Evolutionary conservation across 2,329 filamentous ascomycete genomes (phyloP), one percentile per base, ranked within the genome.

Genomic region (Penicillium nordicum): DNA sequence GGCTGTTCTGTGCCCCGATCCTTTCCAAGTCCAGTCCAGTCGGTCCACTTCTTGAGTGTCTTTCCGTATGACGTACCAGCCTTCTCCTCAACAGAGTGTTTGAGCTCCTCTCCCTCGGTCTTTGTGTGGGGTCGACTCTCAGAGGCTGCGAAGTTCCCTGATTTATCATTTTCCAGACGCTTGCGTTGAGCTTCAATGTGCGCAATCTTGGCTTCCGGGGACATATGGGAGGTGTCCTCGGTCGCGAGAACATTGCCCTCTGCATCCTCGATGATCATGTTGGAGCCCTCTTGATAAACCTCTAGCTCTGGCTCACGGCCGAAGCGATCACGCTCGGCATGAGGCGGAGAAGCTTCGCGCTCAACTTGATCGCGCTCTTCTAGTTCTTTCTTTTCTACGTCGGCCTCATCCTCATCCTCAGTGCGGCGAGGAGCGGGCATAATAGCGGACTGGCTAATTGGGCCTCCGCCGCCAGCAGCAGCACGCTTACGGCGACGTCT

Each of bases 381-480:
- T 4, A 53, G 50, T 41, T 67, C 62, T 25, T 67, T 61, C 53
- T 60, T 66, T 18, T 60, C 58, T 18, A 63, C 64, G 8, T 67
- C 67, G 7, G 50, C 63, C 36, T 54, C 63, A 6, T 41, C 46
- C 36, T 68, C 50, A 74, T 66, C 16, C 70, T 71, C 80, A 57
- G 66, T 63, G 55, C 67, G 70, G 58, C 67, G 74, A 46, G 77
- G 75, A 36, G 48, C 48, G 8, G 94, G 94, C 62, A 84, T 87
- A 65, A 97, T 97, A 25, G 94, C 94, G 36, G 93, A 96, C 68
- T 95, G 87, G 58, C 84, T 89, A 64, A 97, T 88, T 3, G 92
- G 94, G 0, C 94, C 94, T 59, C 94, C 94, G 3, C 89, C 88
- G 2, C 87, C 89, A 64, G 84, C 82, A 64, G 84, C 82, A n/a